Base-by-base conservation (phyloP, 1,139 yeast genomes). In the Barnettozyma hawaiiensis region DNA sequence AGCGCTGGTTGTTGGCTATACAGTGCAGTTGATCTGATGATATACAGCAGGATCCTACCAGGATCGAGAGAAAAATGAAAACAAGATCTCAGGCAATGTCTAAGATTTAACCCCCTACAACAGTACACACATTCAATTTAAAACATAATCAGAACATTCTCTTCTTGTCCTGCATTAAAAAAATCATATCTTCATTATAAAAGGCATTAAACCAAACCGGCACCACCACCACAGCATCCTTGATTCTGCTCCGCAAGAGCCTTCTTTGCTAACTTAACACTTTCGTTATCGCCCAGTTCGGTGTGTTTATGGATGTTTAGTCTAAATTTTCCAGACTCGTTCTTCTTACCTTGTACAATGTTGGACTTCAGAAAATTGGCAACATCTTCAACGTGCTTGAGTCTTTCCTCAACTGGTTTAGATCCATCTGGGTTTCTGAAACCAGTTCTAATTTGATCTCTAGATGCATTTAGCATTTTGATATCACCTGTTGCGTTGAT, bases 251-350 rank as follows among this genome's bases (percentile, higher is more conserved):
- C 58, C 37, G 55, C 64, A 23, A 60, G 52, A 12, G 64, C 60
- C 34, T 58, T 52, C 50, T 64, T 62, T 31, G 65, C 50, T 51
- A 61, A 61, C 54, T 73, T 75, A 44, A 78, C 65, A 36, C 71
- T 65, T 16, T 79, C 95, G 61, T 92, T 92, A 59, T 89, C 96
- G 12, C 97, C 97, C 42, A 90, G 70, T 62, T 92, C 97, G 0
- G 95, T 85, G 41, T 83, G 77, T 41, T 77, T 67, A 59, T 87
- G 96, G 54, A 92, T 81, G 50, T 83, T 81, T 55, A 89, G 67
- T 44, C 66, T 61, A 59, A 36, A 52, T 35, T 41, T 49, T 5
- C 53, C 53, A 11, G 39, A 9, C 19, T 40, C 34, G 40, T 72
- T 72, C 55, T 68, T 71, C 43, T 65, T 69, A 5, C 96, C 98